Evolutionary conservation across 345 rosid species (phyloP), one percentile per base, ranked within the genome.

Genomic region (Bruguiera sexangula): DNA sequence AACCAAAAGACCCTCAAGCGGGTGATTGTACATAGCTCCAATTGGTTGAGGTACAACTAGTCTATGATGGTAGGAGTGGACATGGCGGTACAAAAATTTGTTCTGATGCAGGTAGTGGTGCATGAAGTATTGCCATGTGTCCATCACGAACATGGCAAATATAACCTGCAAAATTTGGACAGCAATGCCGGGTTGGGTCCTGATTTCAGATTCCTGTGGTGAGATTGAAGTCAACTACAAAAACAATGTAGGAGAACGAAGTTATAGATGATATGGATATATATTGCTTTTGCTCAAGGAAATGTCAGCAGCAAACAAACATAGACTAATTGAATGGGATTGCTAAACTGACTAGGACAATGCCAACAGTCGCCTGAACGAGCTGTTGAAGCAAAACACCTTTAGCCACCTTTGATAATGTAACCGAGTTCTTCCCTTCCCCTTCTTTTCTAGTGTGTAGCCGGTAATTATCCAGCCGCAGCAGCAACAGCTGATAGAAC

Each of bases 351-450:
- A 86, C 89, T 86, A 79, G 51, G 60, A 86, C 73, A 68, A 86
- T 86, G 65, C 86, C 87, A 75, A 85, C 79, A 1, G 81, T 73
- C 6, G 86, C 88, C 67, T 88, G 91, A 62, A 81, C 79, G 8
- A 88, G 81, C 76, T 88, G 91, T 72, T 88, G 94, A 81, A 88
- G 83, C 72, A 88, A 69, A 51, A 88, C 94, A 48, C 94, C 88
- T 65, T 75, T 83, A 29, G 85, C 69, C 20, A 86, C 89, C 6
- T 66, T 58, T 15, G 76, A 63, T 3, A 88, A 75, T 4, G 87
- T 74, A 52, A 86, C 89, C 15, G 73, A 72, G 64, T 88, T 88
- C 82, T 82, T 88, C 78, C 81, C 85, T 22, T 82, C 78, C 79
- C 85, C 89, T 73, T 88, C 91, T 60, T 81, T 81, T 69, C 81